Conservation (phyloP, 192 early-diverging fungal genomes). For the Linnemannia exigua region DNA sequence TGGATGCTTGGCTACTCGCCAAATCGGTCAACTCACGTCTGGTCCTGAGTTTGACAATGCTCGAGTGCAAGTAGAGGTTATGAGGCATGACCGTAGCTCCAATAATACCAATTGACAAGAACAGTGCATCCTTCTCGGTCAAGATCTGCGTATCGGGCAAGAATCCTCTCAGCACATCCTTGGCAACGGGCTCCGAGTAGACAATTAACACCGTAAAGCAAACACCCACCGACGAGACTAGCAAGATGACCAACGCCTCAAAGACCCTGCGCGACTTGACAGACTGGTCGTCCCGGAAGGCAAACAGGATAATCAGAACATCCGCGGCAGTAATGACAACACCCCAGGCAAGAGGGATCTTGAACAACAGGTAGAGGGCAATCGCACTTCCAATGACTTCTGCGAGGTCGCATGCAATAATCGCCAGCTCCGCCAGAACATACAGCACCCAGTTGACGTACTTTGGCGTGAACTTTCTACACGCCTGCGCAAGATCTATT, state of each 20-base stretch:
- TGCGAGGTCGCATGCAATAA: slow-evolving; percentile 87
- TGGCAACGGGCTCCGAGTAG: slow-evolving; percentile 68
- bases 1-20: slow-evolving; percentile 30
- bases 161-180: slow-evolving; percentile 76
- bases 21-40: slow-evolving; percentile 27
- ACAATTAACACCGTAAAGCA: slow-evolving; percentile 78
- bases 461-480: slow-evolving; percentile 69
- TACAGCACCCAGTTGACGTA: slow-evolving; percentile 77
- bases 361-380: slow-evolving; percentile 82
- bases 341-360: slow-evolving; percentile 77
- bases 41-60: slow-evolving; percentile 76
- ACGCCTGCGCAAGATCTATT: slow-evolving; percentile 80
- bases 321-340: slow-evolving; percentile 83
- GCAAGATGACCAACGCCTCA: slow-evolving; percentile 75
- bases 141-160: slow-evolving; percentile 71
- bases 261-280: slow-evolving; percentile 68
- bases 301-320: slow-evolving; percentile 77
- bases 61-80: slow-evolving; percentile 85
- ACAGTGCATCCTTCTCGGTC: slow-evolving; percentile 69
- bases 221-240: slow-evolving; percentile 72
- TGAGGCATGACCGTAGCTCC: slow-evolving; percentile 94
- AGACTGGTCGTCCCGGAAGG: slow-evolving; percentile 70
- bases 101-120: slow-evolving; percentile 84
- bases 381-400: slow-evolving; percentile 91
- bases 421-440: slow-evolving; percentile 80